These are phyloP conservation scores for Gloeostereum incarnatum DNA, from an alignment of 768 basidiomycete species.

Conservation along the genomic window DNA sequence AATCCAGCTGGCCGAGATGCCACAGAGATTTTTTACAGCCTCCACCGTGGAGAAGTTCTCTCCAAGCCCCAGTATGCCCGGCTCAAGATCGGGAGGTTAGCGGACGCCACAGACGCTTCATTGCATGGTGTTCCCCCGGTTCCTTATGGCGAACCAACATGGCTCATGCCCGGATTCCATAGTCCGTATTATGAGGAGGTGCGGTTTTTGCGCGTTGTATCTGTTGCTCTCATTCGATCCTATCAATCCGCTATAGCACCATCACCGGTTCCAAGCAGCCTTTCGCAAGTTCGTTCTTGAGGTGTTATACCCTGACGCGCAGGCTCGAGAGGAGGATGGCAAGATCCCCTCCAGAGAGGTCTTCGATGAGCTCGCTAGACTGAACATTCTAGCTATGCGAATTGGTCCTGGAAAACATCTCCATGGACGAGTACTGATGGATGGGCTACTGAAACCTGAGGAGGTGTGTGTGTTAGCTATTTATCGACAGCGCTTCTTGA, in stretches of 20 bases:
- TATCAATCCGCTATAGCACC: slow-evolving; percentile 40
- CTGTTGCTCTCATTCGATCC: slow-evolving; percentile 6
- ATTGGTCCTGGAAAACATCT: slow-evolving; percentile 83
- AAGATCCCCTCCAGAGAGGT: slow-evolving; percentile 75
- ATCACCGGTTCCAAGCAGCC: slow-evolving; percentile 50
- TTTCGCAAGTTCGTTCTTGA: slow-evolving; percentile 72
- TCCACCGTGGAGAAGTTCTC: slow-evolving; percentile 83
- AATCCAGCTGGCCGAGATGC: slow-evolving; percentile 72
- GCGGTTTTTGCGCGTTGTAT: slow-evolving; percentile 23
- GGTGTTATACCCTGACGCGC: slow-evolving; percentile 45
- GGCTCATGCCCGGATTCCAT: slow-evolving; percentile 63
- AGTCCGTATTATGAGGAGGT: slow-evolving; percentile 65
- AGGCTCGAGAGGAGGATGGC: slow-evolving; percentile 80
- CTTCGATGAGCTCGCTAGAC: slow-evolving; percentile 55
- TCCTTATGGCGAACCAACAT: slow-evolving; percentile 86
- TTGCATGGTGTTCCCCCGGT: slow-evolving; percentile 31
- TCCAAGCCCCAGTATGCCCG: slow-evolving; percentile 64
- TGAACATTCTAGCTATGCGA: slow-evolving; percentile 68
- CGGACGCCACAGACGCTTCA: slow-evolving; percentile 46
- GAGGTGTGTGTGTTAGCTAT: slow-evolving; percentile 38
- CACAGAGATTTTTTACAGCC: slow-evolving; percentile 80
- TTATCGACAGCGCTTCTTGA: too few species aligned
- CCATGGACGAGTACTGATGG: slow-evolving; percentile 65
- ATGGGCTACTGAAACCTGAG: slow-evolving; percentile 68
- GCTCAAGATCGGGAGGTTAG: slow-evolving; percentile 65